Percentiles rank a stretch among this genome's conserved stretches.
These are phyloP conservation scores for Cadophora gregata DNA, from an alignment of 2,329 filamentous ascomycete species.

Conservation along the genomic window DNA sequence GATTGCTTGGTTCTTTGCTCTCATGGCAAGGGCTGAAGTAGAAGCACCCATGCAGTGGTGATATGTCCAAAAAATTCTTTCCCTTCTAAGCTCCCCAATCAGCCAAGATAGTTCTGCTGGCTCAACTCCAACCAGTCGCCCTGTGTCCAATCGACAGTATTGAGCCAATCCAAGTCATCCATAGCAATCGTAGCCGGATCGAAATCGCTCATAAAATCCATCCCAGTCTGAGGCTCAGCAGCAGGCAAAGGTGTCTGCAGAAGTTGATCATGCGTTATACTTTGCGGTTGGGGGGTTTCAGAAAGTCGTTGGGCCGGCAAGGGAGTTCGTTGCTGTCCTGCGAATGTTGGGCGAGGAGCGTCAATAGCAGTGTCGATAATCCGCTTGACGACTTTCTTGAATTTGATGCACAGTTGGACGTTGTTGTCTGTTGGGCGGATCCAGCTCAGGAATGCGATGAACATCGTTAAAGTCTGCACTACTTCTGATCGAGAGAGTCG, in stretches of 20 bases:
- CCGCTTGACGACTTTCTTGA: constrained; percentile 28
- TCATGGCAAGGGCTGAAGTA: too few relatives aligned
- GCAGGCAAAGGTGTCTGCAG: constrained; percentile 2
- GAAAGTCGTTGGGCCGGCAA: not conserved
- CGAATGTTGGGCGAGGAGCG: constrained; percentile 4
- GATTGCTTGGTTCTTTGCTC: too few relatives aligned
- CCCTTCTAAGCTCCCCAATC: not conserved
- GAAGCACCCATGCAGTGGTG: too few relatives aligned
- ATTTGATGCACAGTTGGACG: constrained; percentile 18
- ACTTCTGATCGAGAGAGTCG: constrained; percentile 21
- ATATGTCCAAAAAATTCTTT: too few relatives aligned
- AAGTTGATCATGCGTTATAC: not conserved
- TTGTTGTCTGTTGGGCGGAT: constrained; percentile 27
- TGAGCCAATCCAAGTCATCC: constrained; percentile 32
- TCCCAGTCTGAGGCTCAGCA: not conserved
- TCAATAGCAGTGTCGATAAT: constrained; percentile 31
- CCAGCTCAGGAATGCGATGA: constrained; percentile 26
- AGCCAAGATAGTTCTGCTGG: constrained; percentile 13
- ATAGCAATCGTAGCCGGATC: constrained; percentile 23
- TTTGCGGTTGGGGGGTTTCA: not conserved
- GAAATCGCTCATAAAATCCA: constrained; percentile 15
- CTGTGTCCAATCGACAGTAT: constrained; percentile 36
- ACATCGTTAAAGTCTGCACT: constrained; percentile 24
- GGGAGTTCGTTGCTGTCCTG: not conserved
- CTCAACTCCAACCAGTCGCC: constrained; percentile 33